phyloP scores from a whole-genome alignment of 225 moss, liverwort and hornwort genomes.

The Pseudoscleropodium purum region DNA sequence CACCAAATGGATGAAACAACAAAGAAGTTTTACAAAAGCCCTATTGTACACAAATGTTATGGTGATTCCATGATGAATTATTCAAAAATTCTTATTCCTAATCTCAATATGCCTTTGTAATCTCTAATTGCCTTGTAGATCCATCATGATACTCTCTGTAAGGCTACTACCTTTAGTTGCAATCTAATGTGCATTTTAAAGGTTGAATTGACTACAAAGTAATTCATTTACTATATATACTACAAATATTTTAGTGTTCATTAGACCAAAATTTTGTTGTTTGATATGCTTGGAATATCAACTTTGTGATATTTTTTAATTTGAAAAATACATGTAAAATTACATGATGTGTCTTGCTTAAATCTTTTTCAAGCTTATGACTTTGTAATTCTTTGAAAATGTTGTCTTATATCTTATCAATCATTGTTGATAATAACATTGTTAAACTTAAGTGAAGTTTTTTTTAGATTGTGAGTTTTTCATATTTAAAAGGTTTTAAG shows the following conservation, averaged over 20 bases:
- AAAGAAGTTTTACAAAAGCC: background rate
- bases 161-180: background rate
- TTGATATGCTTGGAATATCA: background rate
- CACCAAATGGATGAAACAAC: background rate
- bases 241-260: background rate
- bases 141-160: conserved; percentile 8
- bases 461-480: background rate
- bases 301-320: background rate
- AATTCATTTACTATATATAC: background rate
- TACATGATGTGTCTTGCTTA: background rate
- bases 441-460: background rate
- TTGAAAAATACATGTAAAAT: background rate
- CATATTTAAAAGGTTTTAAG: background rate
- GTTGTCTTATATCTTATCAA: background rate
- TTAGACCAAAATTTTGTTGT: background rate
- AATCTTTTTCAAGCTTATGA: background rate
- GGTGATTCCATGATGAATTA: background rate
- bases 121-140: conserved; percentile 22
- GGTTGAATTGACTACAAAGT: background rate
- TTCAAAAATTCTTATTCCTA: background rate
- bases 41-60: background rate
- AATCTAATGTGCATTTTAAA: background rate
- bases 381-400: background rate
- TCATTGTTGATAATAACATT: background rate
- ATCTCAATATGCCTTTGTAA: conserved; percentile 20